These are phyloP conservation scores for Vitrella brassicaformis DNA, from an alignment of 73 alveolate species.

Conservation along the genomic window DNA sequence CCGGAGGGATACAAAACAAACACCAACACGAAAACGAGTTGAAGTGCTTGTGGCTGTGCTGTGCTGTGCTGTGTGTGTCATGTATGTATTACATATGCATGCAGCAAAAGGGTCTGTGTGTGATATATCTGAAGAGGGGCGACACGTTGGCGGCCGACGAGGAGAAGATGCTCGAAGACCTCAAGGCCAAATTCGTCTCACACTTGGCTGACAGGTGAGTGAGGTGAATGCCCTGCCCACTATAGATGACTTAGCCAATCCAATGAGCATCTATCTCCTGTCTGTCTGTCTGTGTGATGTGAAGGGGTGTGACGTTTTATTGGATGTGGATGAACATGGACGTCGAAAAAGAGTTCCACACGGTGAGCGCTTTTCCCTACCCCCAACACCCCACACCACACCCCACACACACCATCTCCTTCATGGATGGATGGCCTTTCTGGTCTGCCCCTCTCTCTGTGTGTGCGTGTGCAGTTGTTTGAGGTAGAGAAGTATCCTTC, in stretches of 20 bases:
- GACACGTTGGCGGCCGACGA: slow-evolving; percentile 3
- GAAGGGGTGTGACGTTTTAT: slow-evolving; percentile 43
- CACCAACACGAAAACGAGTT: background rate
- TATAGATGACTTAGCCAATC: no score
- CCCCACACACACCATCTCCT: background rate
- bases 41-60: background rate
- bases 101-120: slow-evolving; percentile 72
- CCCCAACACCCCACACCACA: no score
- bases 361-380: slow-evolving; percentile 13
- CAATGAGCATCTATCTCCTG: no score
- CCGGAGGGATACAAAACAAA: background rate
- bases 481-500: slow-evolving; percentile 20
- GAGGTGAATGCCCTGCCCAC: no score
- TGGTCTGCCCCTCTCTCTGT: background rate
- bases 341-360: slow-evolving; percentile 19
- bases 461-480: background rate
- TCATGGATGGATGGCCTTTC: background rate
- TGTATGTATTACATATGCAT: no score
- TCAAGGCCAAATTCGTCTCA: background rate
- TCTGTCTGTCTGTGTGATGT: slow-evolving; percentile 25
- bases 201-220: slow-evolving; percentile 3
- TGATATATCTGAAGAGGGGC: slow-evolving; percentile 44
- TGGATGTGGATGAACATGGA: slow-evolving; percentile 49
- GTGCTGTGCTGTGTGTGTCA: no score
- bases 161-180: slow-evolving; percentile 6